A percentile compares a stretch with the other conserved stretches of the same genome.
Evolutionary conservation across 2,329 filamentous ascomycete species (phyloP).

Genomic region (Colletotrichum sp.): DNA sequence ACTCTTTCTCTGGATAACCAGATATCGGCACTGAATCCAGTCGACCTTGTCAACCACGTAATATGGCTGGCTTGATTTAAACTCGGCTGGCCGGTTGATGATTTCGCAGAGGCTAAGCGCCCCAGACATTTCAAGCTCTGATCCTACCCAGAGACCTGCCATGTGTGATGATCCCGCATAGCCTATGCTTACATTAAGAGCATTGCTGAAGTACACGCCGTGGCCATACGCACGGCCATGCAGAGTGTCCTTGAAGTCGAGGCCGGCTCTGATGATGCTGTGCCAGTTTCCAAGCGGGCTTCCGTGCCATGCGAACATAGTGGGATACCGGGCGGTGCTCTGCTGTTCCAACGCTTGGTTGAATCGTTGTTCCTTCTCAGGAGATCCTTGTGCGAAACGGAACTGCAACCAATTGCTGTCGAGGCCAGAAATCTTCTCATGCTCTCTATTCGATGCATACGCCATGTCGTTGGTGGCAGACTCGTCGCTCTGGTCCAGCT

Average conservation of each 20-base stretch:
- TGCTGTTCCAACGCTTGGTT: conserved; percentile 62
- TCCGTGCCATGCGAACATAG: conserved; percentile 88
- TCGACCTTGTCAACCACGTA: conserved; percentile 78
- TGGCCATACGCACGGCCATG: conserved; percentile 78
- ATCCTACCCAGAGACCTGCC: conserved; percentile 64
- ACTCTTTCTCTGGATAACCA: conserved; percentile 59
- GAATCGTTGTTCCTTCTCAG: conserved; percentile 84
- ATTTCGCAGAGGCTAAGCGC: conserved; percentile 85
- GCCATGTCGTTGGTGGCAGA: background rate
- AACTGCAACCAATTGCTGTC: conserved; percentile 74
- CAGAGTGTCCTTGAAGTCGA: conserved; percentile 69
- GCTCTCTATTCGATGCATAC: conserved; percentile 24
- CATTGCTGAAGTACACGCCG: conserved; percentile 79
- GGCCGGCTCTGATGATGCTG: conserved; percentile 81
- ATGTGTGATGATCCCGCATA: conserved; percentile 43
- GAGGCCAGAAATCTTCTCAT: conserved; percentile 68
- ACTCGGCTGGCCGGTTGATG: conserved; percentile 73
- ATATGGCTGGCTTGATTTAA: conserved; percentile 59
- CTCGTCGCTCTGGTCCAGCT: conserved; percentile 59
- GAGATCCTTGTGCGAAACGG: conserved; percentile 84
- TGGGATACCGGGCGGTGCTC: conserved; percentile 55
- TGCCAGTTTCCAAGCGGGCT: conserved; percentile 84
- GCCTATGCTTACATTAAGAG: conserved; percentile 58
- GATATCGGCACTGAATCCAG: conserved; percentile 90
- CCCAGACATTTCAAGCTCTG: conserved; percentile 60